These are phyloP conservation scores for Dendrobium chrysotoxum DNA, from an alignment of 106 monocot genomes.

Conservation along the genomic window DNA sequence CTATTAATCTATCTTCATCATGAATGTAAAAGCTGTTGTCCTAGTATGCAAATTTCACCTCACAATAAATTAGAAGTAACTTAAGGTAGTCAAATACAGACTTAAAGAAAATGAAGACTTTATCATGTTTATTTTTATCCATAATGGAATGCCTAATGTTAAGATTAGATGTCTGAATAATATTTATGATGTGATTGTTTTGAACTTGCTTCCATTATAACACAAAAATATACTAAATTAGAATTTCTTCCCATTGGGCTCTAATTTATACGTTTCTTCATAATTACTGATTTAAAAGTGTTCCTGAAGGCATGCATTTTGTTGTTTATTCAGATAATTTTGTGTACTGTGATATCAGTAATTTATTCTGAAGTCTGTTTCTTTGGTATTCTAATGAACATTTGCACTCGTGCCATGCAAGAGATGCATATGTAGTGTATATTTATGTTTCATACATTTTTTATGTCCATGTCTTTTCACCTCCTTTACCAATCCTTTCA, in stretches of 20 bases:
- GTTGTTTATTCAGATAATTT: neutral
- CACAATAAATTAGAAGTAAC: neutral
- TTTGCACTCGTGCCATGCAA: neutral
- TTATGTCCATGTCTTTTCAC: neutral
- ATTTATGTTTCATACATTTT: neutral
- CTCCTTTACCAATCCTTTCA: conserved; percentile 18
- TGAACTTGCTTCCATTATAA: neutral
- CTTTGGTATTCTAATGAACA: neutral
- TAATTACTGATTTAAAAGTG: neutral
- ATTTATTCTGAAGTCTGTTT: neutral
- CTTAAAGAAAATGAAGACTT: neutral
- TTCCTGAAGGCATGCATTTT: neutral
- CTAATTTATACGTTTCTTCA: neutral
- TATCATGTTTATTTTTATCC: neutral
- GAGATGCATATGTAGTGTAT: neutral
- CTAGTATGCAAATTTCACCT: neutral
- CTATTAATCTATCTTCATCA: neutral
- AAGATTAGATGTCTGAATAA: neutral
- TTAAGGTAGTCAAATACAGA: neutral
- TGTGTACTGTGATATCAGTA: neutral
- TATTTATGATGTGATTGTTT: neutral
- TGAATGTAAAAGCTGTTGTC: neutral
- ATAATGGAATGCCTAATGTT: neutral
- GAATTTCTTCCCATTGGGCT: neutral
- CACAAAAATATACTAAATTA: neutral